Evolutionary conservation across 306 rosid species (phyloP).

Genomic region (Quercus dentata): DNA sequence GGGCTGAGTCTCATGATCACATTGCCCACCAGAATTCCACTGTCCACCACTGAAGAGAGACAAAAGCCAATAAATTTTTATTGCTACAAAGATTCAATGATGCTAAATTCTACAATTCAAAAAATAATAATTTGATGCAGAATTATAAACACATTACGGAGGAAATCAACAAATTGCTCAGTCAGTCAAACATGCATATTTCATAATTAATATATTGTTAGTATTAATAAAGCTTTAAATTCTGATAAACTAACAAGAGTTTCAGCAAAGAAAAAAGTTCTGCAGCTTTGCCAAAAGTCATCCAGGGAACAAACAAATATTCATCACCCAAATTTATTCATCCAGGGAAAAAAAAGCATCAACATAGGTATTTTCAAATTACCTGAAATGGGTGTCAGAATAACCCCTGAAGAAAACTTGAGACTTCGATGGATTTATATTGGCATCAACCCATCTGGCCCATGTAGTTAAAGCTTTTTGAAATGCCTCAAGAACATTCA

Average conservation of each 20-base stretch:
- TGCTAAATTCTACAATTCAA: not conserved
- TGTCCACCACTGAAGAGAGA: constrained; percentile 80
- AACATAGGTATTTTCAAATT: not conserved
- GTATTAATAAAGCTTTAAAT: not conserved
- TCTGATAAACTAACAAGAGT: not conserved
- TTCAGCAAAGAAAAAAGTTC: not conserved
- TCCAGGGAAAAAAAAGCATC: too few relatives aligned
- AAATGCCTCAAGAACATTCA: constrained; percentile 91
- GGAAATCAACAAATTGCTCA: not conserved
- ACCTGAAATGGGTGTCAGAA: constrained; percentile 96
- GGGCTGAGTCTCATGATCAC: constrained; percentile 72
- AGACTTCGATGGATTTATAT: constrained; percentile 65
- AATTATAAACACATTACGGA: not conserved
- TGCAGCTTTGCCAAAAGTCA: not conserved
- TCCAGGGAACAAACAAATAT: not conserved
- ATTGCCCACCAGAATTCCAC: constrained; percentile 95
- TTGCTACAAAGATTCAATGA: not conserved
- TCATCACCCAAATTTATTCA: not conserved
- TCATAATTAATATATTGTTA: not conserved
- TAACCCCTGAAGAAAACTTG: constrained; percentile 82
- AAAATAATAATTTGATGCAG: not conserved
- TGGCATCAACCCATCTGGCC: constrained; percentile 89
- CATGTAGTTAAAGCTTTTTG: constrained; percentile 90
- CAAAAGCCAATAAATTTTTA: constrained; percentile 3
- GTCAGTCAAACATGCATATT: not conserved